These are phyloP conservation scores for Corylus americana DNA, from an alignment of 306 rosid species.

Conservation along the genomic window DNA sequence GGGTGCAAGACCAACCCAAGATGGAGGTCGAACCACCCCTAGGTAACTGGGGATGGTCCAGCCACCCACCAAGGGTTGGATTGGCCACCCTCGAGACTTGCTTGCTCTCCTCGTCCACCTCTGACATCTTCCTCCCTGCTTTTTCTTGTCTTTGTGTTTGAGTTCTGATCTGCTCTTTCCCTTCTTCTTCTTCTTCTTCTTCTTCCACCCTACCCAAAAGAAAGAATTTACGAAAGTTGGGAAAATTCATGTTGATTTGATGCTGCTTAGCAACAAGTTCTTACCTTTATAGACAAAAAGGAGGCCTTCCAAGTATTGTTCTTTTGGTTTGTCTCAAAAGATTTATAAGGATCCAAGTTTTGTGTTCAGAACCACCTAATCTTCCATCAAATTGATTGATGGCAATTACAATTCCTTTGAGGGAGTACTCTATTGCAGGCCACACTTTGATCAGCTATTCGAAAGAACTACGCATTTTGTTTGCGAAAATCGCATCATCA, in stretches of 20 bases:
- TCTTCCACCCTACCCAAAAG: background rate
- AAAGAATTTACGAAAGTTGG: background rate
- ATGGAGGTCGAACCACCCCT: too few species aligned
- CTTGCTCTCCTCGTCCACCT: too few species aligned
- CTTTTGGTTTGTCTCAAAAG: background rate
- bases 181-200: background rate
- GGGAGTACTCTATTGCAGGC: conserved; percentile 95
- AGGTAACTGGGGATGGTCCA: too few species aligned
- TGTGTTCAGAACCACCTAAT: background rate
- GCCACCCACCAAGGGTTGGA: too few species aligned
- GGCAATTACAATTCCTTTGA: conserved; percentile 97
- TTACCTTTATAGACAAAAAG: background rate
- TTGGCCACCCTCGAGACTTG: too few species aligned
- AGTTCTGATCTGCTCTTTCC: background rate
- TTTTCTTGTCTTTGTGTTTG: background rate
- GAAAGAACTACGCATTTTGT: conserved; percentile 63
- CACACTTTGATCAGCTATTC: conserved; percentile 91
- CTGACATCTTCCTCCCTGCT: too few species aligned
- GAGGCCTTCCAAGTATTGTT: background rate
- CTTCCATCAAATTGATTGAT: background rate
- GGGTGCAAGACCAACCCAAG: too few species aligned
- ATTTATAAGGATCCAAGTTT: background rate
- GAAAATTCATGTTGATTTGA: background rate
- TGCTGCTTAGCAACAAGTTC: background rate
- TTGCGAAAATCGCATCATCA: too few species aligned